Conservation (phyloP, 1,284 basidiomycete genomes). For the Schizophyllum commune region DNA sequence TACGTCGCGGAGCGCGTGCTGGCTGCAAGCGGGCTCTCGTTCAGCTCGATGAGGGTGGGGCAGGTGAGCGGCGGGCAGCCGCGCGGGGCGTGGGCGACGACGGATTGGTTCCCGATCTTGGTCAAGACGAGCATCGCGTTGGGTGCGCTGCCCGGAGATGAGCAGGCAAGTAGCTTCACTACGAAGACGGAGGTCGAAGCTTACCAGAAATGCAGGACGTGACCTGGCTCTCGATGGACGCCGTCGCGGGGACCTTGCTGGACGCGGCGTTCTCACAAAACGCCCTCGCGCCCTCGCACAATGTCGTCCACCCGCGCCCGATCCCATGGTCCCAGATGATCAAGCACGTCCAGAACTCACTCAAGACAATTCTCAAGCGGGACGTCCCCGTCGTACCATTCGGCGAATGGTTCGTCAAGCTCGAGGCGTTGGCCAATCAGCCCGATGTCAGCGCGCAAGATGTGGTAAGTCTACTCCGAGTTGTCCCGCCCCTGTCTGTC, state of each 20-base stretch:
- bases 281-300: constrained; percentile 12
- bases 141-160: constrained; percentile 20
- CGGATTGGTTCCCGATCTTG: constrained; percentile 38
- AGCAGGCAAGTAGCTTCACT: too few species aligned
- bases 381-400: constrained; percentile 22
- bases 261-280: constrained; percentile 11
- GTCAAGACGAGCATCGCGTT: constrained; percentile 25
- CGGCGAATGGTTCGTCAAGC: constrained; percentile 19
- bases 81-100: constrained; percentile 34
- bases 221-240: constrained; percentile 21
- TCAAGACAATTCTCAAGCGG: constrained; percentile 2
- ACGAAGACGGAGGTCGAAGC: too few species aligned
- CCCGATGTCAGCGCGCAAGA: neutral
- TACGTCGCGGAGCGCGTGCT: constrained; percentile 20
- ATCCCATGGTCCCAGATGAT: constrained; percentile 18
- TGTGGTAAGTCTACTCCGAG: neutral
- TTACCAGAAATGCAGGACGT: too few species aligned
- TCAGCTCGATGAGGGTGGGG: constrained; percentile 24
- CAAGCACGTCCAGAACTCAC: constrained; percentile 11
- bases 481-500: neutral
- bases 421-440: constrained; percentile 12
- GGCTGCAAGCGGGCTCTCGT: neutral
- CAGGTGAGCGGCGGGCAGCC: constrained; percentile 31
- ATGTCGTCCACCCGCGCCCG: constrained; percentile 24
- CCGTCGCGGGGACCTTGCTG: constrained; percentile 16